Percentiles rank a stretch among this genome's conserved stretches.
Evolutionary conservation across 2,329 filamentous ascomycete genomes (phyloP).

Genomic region (Neonectria neomacrospora): DNA sequence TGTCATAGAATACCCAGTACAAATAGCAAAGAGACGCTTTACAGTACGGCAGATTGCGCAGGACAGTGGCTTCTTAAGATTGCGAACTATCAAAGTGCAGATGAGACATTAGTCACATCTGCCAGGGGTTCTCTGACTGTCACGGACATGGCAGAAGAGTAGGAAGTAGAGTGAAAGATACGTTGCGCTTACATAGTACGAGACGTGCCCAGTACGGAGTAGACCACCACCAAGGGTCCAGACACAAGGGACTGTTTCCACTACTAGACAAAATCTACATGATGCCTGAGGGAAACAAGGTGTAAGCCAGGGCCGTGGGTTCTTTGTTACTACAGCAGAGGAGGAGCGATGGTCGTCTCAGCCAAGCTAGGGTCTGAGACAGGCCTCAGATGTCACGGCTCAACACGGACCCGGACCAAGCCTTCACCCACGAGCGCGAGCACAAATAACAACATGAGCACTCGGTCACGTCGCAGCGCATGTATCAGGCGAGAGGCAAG

Average conservation of each 20-base stretch:
- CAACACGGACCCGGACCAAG: background rate
- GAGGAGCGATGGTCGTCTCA: constrained; percentile 5
- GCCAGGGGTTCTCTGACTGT: too few relatives aligned
- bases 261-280: background rate
- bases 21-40: constrained; percentile 11
- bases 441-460: too few relatives aligned
- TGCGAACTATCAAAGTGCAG: background rate
- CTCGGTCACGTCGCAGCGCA: background rate
- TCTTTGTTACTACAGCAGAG: background rate
- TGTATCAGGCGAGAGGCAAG: background rate
- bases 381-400: background rate
- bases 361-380: constrained; percentile 11
- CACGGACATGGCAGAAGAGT: background rate
- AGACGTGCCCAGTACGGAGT: background rate
- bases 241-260: background rate
- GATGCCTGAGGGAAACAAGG: background rate
- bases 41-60: background rate
- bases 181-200: too few relatives aligned
- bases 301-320: background rate
- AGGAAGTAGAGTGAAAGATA: background rate
- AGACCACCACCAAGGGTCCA: background rate
- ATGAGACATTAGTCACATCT: background rate
- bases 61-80: background rate
- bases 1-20: constrained; percentile 23
- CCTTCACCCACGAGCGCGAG: background rate